Percentiles rank a stretch among this genome's conserved stretches.
phyloP scores from a whole-genome alignment of 805 yeast genomes.

The Zygoascus flipseniorum region DNA sequence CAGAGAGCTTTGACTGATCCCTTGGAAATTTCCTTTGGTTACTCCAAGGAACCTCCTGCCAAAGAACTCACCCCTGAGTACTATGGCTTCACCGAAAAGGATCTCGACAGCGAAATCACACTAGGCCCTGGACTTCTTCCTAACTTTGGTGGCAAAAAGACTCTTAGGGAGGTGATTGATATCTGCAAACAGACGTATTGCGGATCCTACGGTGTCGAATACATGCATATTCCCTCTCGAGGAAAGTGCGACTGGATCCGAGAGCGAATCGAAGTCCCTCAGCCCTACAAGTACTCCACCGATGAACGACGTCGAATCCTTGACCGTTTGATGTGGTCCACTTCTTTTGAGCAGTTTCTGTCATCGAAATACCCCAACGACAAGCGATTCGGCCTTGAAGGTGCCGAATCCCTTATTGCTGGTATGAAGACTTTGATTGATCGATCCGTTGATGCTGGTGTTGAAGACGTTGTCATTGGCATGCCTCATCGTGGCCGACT shows the following conservation, averaged over 20 bases:
- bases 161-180: slow-evolving; percentile 68
- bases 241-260: slow-evolving; percentile 97
- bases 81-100: slow-evolving; percentile 85
- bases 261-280: slow-evolving; percentile 89
- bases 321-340: slow-evolving; percentile 95
- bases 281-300: slow-evolving; percentile 68
- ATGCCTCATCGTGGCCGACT: slow-evolving; percentile 99
- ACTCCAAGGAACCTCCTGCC: slow-evolving; percentile 45
- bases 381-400: slow-evolving; percentile 97
- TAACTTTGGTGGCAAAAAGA: slow-evolving; percentile 61
- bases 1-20: slow-evolving; percentile 94
- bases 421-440: slow-evolving; percentile 96
- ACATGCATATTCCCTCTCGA: slow-evolving; percentile 92
- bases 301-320: slow-evolving; percentile 95
- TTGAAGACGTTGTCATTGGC: slow-evolving; percentile 94
- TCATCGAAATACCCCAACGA: slow-evolving; percentile 96
- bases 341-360: slow-evolving; percentile 86
- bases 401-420: slow-evolving; percentile 94
- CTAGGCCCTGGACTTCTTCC: slow-evolving; percentile 98
- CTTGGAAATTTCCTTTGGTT: slow-evolving; percentile 81
- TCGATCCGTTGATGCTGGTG: slow-evolving; percentile 75
- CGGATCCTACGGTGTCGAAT: slow-evolving; percentile 84
- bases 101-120: slow-evolving; percentile 72
- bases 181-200: slow-evolving; percentile 82
- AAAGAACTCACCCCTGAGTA: slow-evolving; percentile 85